Evolutionary conservation across 2,329 filamentous ascomycete genomes (phyloP), one percentile per base, ranked within the genome.

Genomic region (Nannizzia gypsea): DNA sequence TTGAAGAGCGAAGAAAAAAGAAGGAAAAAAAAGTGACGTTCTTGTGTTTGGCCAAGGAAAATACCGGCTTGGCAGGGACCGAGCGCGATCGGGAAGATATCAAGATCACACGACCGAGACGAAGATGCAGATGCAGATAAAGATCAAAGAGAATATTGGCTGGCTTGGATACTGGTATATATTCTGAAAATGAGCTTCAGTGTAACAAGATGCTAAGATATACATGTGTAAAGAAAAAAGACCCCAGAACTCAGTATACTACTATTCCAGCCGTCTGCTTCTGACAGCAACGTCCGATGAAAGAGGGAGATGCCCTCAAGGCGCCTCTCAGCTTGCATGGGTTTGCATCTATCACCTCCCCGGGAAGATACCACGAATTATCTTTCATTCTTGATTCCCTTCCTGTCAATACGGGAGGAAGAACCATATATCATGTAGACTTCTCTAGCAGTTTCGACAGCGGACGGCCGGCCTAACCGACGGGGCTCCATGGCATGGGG

Each of bases 401-500:
- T 34, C 5, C 8, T 31, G 4, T 34, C 28, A 8, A 36, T 13
- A 36, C 31, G 31, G 31, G 9, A 17, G 6, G 34, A 13, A n/a
- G 34, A 24, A 34, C 8, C 44, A 2, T 26, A 28, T 17, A 34
- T 54, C 5, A 26, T n/a, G 26, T 34, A 17, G 42, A 20, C 6
- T 46, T 46, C 40, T 44, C 50, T 34, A 28, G 50, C 17, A n/a
- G 20, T 34, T 11, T 42, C 6, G 54, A 28, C 31, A 11, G 11
- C 34, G 38, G 11, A 42, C 9, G 34, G 26, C 60, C 13, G 22
- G n/a, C 63, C 73, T 80, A 96, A 64, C 87, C 86, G 62, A 96
- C 90, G 3, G 93, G 91, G 63, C 90, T 96, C 93, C 93, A 99
- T 6, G 90, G 88, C 87, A 96, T 91, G 11, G 93, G 90, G 63